Evolutionary conservation across 345 rosid species (phyloP).

Genomic region (Clausena lansium): DNA sequence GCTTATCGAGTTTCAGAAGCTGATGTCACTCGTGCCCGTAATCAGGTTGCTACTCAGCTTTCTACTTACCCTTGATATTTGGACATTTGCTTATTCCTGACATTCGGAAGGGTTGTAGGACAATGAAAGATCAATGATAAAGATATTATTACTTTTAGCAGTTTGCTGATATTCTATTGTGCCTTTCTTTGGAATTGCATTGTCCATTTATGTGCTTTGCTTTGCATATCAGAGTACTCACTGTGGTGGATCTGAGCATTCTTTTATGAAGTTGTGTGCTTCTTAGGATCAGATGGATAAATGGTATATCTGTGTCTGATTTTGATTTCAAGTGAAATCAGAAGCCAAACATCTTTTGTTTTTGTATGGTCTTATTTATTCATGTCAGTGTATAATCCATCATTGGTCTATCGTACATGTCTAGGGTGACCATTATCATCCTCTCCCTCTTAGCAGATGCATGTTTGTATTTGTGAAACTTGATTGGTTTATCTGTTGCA

Average conservation of each 20-base stretch:
- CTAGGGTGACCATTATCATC: background rate
- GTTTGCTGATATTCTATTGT: background rate
- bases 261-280: background rate
- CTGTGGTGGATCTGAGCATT: background rate
- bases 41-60: conserved; percentile 57
- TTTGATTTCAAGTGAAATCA: background rate
- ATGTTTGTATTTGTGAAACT: background rate
- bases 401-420: background rate
- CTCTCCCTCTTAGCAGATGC: background rate
- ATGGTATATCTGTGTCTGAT: background rate
- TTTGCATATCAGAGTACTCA: background rate
- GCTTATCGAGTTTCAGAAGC: conserved; percentile 89
- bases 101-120: background rate
- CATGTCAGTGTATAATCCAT: background rate
- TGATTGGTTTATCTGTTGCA: background rate
- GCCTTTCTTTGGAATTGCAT: background rate
- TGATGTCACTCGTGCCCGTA: conserved; percentile 94
- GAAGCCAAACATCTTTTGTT: background rate
- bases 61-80: background rate
- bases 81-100: background rate
- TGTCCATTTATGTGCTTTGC: background rate
- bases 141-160: background rate
- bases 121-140: background rate
- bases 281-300: background rate
- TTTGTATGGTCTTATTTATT: background rate